These are phyloP conservation scores for Striga hermonthica DNA, from an alignment of 305 asterid species.

Conservation along the genomic window DNA sequence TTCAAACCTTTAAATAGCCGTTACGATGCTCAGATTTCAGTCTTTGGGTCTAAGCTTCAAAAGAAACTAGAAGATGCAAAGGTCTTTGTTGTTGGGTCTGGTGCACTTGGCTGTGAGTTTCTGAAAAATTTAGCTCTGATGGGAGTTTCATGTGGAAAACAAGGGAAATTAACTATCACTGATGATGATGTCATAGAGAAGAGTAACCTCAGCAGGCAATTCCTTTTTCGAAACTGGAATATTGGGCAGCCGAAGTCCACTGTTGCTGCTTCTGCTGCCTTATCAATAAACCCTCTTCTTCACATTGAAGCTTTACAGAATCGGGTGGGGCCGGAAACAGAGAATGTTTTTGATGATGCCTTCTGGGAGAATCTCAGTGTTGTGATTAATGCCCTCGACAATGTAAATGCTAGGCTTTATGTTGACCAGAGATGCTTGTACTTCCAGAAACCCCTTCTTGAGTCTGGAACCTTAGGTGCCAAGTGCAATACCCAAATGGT, in stretches of 20 bases:
- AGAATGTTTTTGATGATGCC: conserved; percentile 7
- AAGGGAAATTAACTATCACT: conserved; percentile 5
- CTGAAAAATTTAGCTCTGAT: conserved; percentile 13
- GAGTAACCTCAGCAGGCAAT: conserved; percentile 4
- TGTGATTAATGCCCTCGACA: conserved; percentile 13
- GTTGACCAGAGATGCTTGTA: conserved; percentile 14
- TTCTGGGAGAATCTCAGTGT: conserved; percentile 13
- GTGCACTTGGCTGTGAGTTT: conserved; percentile 13
- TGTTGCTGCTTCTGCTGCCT: conserved; percentile 12
- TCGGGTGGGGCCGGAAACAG: neutral
- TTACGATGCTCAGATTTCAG: conserved; percentile 10
- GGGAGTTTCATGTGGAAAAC: conserved; percentile 14
- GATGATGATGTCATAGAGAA: conserved; percentile 12
- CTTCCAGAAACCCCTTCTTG: neutral
- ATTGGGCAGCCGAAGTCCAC: conserved; percentile 8
- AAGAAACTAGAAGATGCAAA: conserved; percentile 17
- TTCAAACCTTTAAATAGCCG: conserved; percentile 13
- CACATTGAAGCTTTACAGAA: conserved; percentile 10
- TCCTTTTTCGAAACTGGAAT: conserved; percentile 5
- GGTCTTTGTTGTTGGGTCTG: conserved; percentile 13
- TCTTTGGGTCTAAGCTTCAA: conserved; percentile 13
- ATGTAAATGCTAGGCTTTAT: conserved; percentile 8
- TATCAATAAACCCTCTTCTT: neutral
- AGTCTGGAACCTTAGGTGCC: conserved; percentile 9
- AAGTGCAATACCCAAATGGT: conserved; percentile 7